Evolutionary conservation across 352 stramenopile species (phyloP).

Genomic region (Globisporangium lucens): DNA sequence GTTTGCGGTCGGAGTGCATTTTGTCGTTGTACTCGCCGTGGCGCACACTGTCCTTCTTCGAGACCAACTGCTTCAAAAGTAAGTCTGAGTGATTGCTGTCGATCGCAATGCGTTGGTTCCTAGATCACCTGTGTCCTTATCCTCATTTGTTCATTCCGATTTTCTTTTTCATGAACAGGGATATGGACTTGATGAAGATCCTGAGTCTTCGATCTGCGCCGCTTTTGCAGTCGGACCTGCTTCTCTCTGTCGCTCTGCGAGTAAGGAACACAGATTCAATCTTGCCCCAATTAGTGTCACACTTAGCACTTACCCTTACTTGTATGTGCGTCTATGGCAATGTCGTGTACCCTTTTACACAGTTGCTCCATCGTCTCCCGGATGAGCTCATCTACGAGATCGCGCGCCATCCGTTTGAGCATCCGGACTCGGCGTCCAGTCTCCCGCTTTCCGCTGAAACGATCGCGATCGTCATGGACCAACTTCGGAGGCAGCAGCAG

Average conservation of each 20-base stretch:
- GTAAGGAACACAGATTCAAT: slow-evolving; percentile 18
- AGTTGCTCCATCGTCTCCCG: slow-evolving; percentile 84
- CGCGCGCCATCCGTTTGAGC: slow-evolving; percentile 75
- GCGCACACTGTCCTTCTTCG: slow-evolving; percentile 87
- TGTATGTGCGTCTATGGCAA: slow-evolving; percentile 3
- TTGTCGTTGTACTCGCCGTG: slow-evolving; percentile 88
- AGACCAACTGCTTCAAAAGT: slow-evolving; percentile 79
- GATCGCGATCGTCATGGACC: slow-evolving; percentile 42
- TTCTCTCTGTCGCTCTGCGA: slow-evolving; percentile 82
- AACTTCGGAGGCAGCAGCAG: slow-evolving; percentile 28
- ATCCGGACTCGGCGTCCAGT: slow-evolving; percentile 51
- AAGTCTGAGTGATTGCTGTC: slow-evolving; percentile 11
- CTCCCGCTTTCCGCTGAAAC: slow-evolving; percentile 56
- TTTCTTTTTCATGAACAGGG: slow-evolving; percentile 27
- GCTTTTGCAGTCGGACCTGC: slow-evolving; percentile 74
- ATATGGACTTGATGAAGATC: slow-evolving; percentile 89
- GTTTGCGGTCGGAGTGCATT: slow-evolving; percentile 90
- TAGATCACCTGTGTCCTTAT: too few relatives aligned
- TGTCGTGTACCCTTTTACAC: background rate
- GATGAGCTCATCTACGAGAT: slow-evolving; percentile 87
- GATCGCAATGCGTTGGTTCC: background rate
- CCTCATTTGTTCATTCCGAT: background rate
- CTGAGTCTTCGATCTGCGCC: slow-evolving; percentile 81
- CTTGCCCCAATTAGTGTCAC: too few relatives aligned
- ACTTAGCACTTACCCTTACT: background rate